Evolutionary conservation across 2,329 filamentous ascomycete species (phyloP), one percentile per base, ranked within the genome.

Genomic region (Hymenoscyphus infarciens): DNA sequence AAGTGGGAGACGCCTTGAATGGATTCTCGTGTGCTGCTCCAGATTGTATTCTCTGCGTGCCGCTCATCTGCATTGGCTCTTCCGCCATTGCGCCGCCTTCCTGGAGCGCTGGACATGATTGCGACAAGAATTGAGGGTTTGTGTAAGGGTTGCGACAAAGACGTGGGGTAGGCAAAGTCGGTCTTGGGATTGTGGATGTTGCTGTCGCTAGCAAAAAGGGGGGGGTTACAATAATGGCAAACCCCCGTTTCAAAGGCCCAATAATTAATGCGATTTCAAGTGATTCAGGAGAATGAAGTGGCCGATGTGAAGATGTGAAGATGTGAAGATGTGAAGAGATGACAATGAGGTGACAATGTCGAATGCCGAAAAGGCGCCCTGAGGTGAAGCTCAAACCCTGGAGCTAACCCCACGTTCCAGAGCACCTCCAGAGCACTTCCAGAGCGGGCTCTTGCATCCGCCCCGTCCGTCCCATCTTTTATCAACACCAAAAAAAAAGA

Each of bases 11-110:
- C 8, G 11, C 54, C 29, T 6, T 52, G 42, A 2, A 64, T 42
- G 16, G 39, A 52, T 16, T n/a, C 16, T 11, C 27, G 33, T n/a
- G 27, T 27, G 10, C 56, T 55, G 11, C 59, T 62, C 65, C 65
- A 67, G n/a, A 67, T 38, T 3, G 25, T 55, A 19, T 29, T 33
- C 27, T 55, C 52, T 8, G 33, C 58, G n/a, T 49, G 42, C 2
- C 42, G 42, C 10, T 49, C 42, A 11, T 49, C 42, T 49, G 42
- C 42, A 49, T 49, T 49, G 2, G 42, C 42, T 49, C 42, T 19
- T 22, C 42, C 42, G 10, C 42, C 42, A 49, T 49, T 49, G 10
- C 42, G 42, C 42, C 42, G 42, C 19, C 42, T 49, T 49, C 42
- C 42, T 25, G 42, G 42, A 13, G 42, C 42, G 8, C 42, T 49